Percentiles rank a stretch among this genome's conserved stretches.
These are phyloP conservation scores for Rhynchospora breviuscula DNA, from an alignment of 176 grass and related monocot species.

Conservation along the genomic window DNA sequence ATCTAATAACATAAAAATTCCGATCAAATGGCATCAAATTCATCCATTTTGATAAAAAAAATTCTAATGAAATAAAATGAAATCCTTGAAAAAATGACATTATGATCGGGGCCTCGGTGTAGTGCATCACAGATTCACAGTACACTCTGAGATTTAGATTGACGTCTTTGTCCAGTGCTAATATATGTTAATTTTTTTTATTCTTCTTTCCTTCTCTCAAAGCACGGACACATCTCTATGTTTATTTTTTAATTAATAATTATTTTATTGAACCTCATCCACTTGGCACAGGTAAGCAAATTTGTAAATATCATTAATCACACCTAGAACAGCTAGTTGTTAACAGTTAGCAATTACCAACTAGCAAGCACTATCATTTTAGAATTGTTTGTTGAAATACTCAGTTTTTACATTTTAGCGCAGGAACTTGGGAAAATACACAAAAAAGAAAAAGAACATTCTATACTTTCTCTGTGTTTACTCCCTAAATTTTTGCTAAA, in stretches of 20 bases:
- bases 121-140: no score
- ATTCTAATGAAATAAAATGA: no score
- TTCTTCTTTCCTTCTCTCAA: no score
- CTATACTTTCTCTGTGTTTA: neutral
- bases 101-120: no score
- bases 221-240: neutral
- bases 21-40: no score
- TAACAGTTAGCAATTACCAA: neutral
- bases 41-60: no score
- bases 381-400: neutral
- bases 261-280: neutral
- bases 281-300: neutral
- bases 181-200: no score
- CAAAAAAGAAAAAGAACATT: neutral
- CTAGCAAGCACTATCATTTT: neutral
- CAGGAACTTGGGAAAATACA: neutral
- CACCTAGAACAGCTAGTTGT: neutral
- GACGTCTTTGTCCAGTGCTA: no score
- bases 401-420: neutral
- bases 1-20: no score
- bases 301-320: neutral
- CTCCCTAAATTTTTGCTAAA: neutral
- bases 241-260: neutral
- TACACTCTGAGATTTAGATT: no score
- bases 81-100: no score